A percentile compares a stretch with the other conserved stretches of the same genome.
Conservation (phyloP, 75 land plant genomes). For the Chamaecyparis obtusa region DNA sequence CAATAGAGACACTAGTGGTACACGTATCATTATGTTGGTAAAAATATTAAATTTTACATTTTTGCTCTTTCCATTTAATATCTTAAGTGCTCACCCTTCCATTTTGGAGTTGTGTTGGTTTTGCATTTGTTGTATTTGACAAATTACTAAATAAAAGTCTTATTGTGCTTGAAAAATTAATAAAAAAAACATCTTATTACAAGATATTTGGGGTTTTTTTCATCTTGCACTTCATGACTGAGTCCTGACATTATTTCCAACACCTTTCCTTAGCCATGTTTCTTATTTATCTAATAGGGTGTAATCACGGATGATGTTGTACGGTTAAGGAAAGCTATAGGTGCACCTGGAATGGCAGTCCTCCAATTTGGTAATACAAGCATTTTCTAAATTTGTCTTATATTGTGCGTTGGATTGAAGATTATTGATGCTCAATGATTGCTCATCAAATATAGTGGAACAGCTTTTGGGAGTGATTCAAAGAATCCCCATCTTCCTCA, state of each 20-base stretch:
- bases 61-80: too few species aligned
- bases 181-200: neutral
- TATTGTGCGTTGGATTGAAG: neutral
- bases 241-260: neutral
- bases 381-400: neutral
- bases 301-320: conserved; percentile 93
- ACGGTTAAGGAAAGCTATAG: conserved; percentile 67
- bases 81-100: neutral
- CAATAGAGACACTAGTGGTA: too few species aligned
- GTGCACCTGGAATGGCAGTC: conserved; percentile 98
- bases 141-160: neutral
- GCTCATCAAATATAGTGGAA: neutral
- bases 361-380: conserved; percentile 83
- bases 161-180: neutral
- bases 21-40: too few species aligned
- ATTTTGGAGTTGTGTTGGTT: neutral
- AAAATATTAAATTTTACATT: too few species aligned
- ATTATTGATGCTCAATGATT: neutral
- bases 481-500: conserved; percentile 88
- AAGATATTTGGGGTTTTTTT: neutral
- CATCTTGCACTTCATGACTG: neutral
- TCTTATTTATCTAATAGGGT: conserved; percentile 46
- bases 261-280: neutral
- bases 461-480: conserved; percentile 79
- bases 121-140: neutral